These are phyloP conservation scores for Diplodia seriata DNA, from an alignment of 2,329 filamentous ascomycete species.

Conservation along the genomic window DNA sequence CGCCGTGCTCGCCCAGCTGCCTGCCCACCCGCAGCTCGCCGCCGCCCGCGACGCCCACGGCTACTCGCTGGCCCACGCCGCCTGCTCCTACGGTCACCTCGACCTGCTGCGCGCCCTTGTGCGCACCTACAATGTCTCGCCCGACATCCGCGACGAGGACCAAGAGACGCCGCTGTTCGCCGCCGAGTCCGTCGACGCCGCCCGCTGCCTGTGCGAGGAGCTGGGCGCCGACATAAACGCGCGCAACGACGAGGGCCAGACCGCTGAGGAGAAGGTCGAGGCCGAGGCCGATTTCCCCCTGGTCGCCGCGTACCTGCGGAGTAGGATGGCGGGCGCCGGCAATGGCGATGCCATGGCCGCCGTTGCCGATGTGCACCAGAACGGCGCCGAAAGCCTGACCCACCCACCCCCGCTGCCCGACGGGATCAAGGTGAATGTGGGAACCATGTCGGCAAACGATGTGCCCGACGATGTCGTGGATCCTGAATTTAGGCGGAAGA, in stretches of 20 bases:
- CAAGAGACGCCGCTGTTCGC: slow-evolving; percentile 94
- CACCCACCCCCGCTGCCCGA: slow-evolving; percentile 71
- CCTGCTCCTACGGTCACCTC: slow-evolving; percentile 88
- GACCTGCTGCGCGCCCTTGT: slow-evolving; percentile 79
- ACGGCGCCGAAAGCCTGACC: slow-evolving; percentile 40
- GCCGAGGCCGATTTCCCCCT: slow-evolving; percentile 79
- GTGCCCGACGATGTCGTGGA: slow-evolving; percentile 65
- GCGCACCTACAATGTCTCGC: slow-evolving; percentile 77
- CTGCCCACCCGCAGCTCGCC: slow-evolving; percentile 76
- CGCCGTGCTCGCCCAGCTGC: slow-evolving; percentile 75
- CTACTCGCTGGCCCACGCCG: slow-evolving; percentile 92
- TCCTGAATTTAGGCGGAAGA: slow-evolving; percentile 81
- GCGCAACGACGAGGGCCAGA: slow-evolving; percentile 76
- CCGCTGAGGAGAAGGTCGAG: slow-evolving; percentile 79
- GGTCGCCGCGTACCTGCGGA: slow-evolving; percentile 73
- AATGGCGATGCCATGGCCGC: slow-evolving; percentile 37
- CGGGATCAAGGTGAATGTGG: slow-evolving; percentile 78
- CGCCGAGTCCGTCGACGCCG: slow-evolving; percentile 80
- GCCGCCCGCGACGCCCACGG: slow-evolving; percentile 85
- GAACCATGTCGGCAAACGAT: slow-evolving; percentile 68
- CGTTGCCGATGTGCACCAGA: slow-evolving; percentile 36
- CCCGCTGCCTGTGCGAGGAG: slow-evolving; percentile 81
- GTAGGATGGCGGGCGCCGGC: slow-evolving; percentile 40
- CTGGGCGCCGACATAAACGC: slow-evolving; percentile 72
- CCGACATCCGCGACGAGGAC: slow-evolving; percentile 88